Conservation (phyloP, 164 flowering plant species). For the Paratinospora sagittata region DNA sequence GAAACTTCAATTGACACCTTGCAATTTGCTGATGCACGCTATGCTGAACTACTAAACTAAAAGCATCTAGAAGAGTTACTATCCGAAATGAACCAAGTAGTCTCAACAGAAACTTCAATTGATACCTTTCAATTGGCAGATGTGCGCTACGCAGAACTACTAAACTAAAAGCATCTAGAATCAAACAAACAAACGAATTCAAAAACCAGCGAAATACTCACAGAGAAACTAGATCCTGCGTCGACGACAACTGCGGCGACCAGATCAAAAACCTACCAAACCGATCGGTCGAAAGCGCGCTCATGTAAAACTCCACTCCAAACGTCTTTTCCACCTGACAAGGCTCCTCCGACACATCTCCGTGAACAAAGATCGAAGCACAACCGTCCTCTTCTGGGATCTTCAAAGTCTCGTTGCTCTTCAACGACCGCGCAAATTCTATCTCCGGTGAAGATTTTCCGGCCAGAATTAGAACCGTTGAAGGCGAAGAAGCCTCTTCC, state of each 20-base stretch:
- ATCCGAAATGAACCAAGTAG: too few relatives aligned
- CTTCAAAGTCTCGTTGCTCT: conserved; percentile 33
- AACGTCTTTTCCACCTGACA: conserved; percentile 28
- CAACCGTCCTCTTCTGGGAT: conserved; percentile 37
- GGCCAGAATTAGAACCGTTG: conserved; percentile 33
- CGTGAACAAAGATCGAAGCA: conserved; percentile 28
- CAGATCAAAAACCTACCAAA: conserved; percentile 78
- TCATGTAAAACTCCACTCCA: conserved; percentile 34
- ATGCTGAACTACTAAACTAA: too few relatives aligned
- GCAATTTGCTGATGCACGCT: too few relatives aligned
- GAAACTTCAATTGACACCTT: too few relatives aligned
- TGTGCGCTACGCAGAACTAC: too few relatives aligned
- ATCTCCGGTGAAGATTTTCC: conserved; percentile 60
- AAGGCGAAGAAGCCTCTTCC: conserved; percentile 15
- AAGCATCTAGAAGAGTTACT: too few relatives aligned
- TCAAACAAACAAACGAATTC: background rate
- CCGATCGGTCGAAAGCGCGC: conserved; percentile 39
- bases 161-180: too few relatives aligned
- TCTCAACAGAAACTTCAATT: too few relatives aligned
- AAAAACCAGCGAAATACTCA: conserved; percentile 26
- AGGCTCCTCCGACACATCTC: conserved; percentile 31
- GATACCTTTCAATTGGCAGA: too few relatives aligned
- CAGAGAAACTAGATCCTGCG: conserved; percentile 79
- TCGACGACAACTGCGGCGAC: conserved; percentile 75
- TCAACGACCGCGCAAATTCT: conserved; percentile 46